phyloP scores from a whole-genome alignment of 2,329 filamentous ascomycete genomes.

The Leptographium wingfieldii region DNA sequence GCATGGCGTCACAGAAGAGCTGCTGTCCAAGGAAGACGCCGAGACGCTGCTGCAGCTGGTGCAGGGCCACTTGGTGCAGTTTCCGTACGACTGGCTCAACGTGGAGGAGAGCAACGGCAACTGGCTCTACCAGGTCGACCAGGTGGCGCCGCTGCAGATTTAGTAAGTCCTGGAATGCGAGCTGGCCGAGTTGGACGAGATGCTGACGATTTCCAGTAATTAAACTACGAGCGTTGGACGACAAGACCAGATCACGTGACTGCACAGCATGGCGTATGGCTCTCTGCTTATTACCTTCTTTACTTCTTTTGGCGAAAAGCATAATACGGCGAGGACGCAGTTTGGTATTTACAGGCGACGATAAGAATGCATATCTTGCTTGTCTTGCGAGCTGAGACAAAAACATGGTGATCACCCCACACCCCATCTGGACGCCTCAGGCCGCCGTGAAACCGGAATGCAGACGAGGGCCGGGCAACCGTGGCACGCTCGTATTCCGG shows the following conservation, averaged over 20 bases:
- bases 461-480: no score
- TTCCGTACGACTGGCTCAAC: slow-evolving; percentile 91
- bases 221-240: neutral
- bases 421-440: no score
- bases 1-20: slow-evolving; percentile 54
- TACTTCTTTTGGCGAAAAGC: neutral
- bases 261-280: neutral
- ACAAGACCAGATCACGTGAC: no score
- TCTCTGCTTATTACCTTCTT: neutral
- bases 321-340: neutral
- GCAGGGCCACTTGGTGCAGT: slow-evolving; percentile 80
- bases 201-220: neutral
- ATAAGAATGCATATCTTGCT: neutral
- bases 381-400: no score
- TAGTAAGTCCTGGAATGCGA: slow-evolving; percentile 53
- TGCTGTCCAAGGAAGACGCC: slow-evolving; percentile 62
- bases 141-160: slow-evolving; percentile 91
- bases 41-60: slow-evolving; percentile 71
- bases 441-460: no score
- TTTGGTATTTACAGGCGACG: neutral
- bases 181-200: neutral
- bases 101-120: slow-evolving; percentile 87
- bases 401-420: neutral
- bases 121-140: slow-evolving; percentile 94
- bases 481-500: no score